Percentiles rank a stretch among this genome's conserved stretches.
These are phyloP conservation scores for Chrysoporthe cubensis DNA, from an alignment of 2,329 filamentous ascomycete genomes.

Conservation along the genomic window DNA sequence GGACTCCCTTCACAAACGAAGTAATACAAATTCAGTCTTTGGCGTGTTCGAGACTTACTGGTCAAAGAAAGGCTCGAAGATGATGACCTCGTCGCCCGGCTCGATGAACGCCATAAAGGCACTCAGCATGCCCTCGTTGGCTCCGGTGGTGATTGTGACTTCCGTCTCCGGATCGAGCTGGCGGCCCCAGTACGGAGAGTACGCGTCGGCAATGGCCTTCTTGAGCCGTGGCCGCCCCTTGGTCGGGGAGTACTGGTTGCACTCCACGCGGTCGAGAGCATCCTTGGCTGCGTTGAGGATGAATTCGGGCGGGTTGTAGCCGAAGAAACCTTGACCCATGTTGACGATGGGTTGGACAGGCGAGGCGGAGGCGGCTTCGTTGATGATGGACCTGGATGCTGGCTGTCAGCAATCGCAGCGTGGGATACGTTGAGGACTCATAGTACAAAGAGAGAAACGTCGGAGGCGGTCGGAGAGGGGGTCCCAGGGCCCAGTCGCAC, in stretches of 20 bases:
- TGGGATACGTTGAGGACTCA: background rate
- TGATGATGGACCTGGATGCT: constrained; percentile 51
- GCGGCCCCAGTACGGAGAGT: constrained; percentile 85
- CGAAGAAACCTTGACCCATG: constrained; percentile 72
- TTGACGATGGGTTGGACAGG: constrained; percentile 57
- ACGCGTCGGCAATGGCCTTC: constrained; percentile 91
- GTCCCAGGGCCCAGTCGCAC: background rate
- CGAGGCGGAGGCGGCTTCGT: constrained; percentile 54
- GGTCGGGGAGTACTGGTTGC: constrained; percentile 98
- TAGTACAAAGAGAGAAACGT: background rate
- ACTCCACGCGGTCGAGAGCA: constrained; percentile 88
- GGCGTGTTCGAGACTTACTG: constrained; percentile 60
- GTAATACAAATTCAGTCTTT: background rate
- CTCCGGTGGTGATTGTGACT: constrained; percentile 90
- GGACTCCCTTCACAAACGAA: background rate
- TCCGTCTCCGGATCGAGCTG: constrained; percentile 86
- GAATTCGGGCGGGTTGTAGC: constrained; percentile 92
- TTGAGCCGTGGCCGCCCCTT: constrained; percentile 89
- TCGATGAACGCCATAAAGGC: constrained; percentile 99
- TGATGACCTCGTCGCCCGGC: constrained; percentile 90
- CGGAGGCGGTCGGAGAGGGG: background rate
- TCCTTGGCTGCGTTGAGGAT: constrained; percentile 90
- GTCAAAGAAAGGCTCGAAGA: constrained; percentile 99
- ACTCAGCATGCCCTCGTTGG: constrained; percentile 91
- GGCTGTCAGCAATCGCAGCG: constrained; percentile 20